Evolutionary conservation across 306 rosid genomes (phyloP).

Genomic region (Vachellia collinsii): DNA sequence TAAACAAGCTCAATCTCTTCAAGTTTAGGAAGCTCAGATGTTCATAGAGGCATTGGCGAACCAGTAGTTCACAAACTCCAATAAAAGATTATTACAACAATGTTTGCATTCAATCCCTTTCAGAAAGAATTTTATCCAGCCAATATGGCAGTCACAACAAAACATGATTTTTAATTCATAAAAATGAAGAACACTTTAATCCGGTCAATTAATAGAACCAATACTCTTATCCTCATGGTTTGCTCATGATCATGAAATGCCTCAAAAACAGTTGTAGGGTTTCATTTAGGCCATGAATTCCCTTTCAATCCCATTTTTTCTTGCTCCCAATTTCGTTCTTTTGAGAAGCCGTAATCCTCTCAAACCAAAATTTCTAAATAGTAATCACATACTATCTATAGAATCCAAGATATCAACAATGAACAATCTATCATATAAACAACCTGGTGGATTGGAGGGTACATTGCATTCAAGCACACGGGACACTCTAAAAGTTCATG

Average conservation of each 20-base stretch:
- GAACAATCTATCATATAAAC: constrained; percentile 20
- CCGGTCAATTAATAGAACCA: background rate
- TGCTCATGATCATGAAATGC: constrained; percentile 2
- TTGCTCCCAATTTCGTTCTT: background rate
- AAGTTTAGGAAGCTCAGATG: background rate
- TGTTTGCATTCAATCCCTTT: background rate
- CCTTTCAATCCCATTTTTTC: background rate
- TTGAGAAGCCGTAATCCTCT: background rate
- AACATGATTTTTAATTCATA: background rate
- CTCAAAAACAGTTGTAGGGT: background rate
- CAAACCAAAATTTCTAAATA: background rate
- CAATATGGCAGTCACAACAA: background rate
- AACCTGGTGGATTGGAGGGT: constrained; percentile 98
- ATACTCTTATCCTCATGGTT: constrained; percentile 4
- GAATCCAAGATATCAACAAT: constrained; percentile 24
- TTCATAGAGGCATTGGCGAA: background rate
- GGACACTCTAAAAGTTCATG: constrained; percentile 96
- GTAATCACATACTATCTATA: constrained; percentile 2
- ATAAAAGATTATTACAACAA: background rate
- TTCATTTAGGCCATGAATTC: background rate
- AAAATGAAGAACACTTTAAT: background rate
- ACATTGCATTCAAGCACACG: constrained; percentile 91
- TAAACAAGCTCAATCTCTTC: background rate
- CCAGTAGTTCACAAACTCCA: background rate
- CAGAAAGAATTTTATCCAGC: background rate